Evolutionary conservation across 2,329 filamentous ascomycete species (phyloP).

Genomic region (Rosellinia necatrix): DNA sequence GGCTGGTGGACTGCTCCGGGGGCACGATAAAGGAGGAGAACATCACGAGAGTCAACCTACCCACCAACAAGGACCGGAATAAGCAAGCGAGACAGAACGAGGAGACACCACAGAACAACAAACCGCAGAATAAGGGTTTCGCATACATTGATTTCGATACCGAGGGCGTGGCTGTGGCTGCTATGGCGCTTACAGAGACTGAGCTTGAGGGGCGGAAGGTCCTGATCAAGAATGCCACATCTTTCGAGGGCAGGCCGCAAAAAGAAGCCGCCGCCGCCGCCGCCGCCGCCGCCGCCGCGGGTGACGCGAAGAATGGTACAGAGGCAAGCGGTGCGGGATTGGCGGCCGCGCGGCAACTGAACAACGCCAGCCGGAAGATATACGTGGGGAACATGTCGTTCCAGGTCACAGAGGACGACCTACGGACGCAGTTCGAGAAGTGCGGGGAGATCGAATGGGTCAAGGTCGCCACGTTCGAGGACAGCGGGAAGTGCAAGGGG

Average conservation of each 20-base stretch:
- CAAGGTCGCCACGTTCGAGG: slow-evolving; percentile 93
- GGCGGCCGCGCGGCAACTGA: slow-evolving; percentile 41
- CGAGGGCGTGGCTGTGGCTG: slow-evolving; percentile 71
- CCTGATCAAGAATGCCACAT: slow-evolving; percentile 91
- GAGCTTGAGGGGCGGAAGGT: slow-evolving; percentile 76
- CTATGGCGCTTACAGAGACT: slow-evolving; percentile 84
- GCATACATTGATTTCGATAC: slow-evolving; percentile 92
- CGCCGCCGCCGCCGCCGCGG: slow-evolving; percentile 39
- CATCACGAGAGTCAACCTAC: slow-evolving; percentile 86
- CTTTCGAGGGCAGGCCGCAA: slow-evolving; percentile 85
- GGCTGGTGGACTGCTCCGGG: slow-evolving; percentile 75
- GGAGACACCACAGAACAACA: slow-evolving; percentile 30
- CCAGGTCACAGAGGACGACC: slow-evolving; percentile 77
- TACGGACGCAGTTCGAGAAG: slow-evolving; percentile 79
- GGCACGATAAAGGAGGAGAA: slow-evolving; percentile 67
- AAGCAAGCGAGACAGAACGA: slow-evolving; percentile 31
- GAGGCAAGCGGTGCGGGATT: slow-evolving; percentile 28
- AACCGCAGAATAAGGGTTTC: slow-evolving; percentile 82
- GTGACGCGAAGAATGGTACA: slow-evolving; percentile 37
- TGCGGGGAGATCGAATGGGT: slow-evolving; percentile 83
- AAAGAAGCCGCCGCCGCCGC: slow-evolving; percentile 50
- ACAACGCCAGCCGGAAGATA: slow-evolving; percentile 73
- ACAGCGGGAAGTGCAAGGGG: slow-evolving; percentile 96
- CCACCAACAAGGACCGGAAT: slow-evolving; percentile 55
- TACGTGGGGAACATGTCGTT: slow-evolving; percentile 93